Base-by-base conservation (phyloP, 371 early-diverging fungal species). In the Rhizopus delemar region DNA sequence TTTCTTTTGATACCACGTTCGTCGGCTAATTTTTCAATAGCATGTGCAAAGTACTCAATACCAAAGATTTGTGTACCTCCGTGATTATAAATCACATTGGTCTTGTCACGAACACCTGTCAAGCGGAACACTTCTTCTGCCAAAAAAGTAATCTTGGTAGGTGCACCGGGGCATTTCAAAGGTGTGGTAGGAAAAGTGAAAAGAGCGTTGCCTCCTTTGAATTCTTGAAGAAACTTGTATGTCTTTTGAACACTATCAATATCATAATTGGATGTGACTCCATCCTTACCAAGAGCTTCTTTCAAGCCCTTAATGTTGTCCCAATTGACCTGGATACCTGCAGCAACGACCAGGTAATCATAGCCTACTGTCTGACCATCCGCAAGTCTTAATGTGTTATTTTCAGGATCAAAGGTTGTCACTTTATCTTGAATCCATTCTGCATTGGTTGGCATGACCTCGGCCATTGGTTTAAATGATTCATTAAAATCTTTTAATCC, bases 161-260 rank as follows among this genome's bases (percentile, higher is more conserved):
- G 94, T 0, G 94, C 95, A 50, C 95, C 95, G 8, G 94, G 92
- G 60, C 95, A 94, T 75, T 93, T 94, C 70, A 94, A 83, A 7
- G 94, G 93, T 4, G 93, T 88, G 50, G 86, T 81, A 31, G 94
- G 94, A 86, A 92, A 91, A 22, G 94, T 94, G 69, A 95, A 95
- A 52, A 95, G 68, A 8, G 94, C 95, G 59, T 91, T 92, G 45
- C 93, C 94, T 32, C 87, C 89, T 66, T 84, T 87, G 68, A 90
- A 86, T 12, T 81, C 70, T 68, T 87, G 77, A 51, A 93, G 69
- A 54, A 90, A 90, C 69, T 90, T 76, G 61, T 77, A 80, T 0
- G 93, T 91, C 74, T 87, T 87, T 68, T 88, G 78, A 3, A 93
- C 95, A 41, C 84, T 86, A n/a, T 87, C 79, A 8, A 79, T 71